Evolutionary conservation across 495 filamentous ascomycete genomes (phyloP), one percentile per base, ranked within the genome.

Genomic region (Tetracladium marchalianum): DNA sequence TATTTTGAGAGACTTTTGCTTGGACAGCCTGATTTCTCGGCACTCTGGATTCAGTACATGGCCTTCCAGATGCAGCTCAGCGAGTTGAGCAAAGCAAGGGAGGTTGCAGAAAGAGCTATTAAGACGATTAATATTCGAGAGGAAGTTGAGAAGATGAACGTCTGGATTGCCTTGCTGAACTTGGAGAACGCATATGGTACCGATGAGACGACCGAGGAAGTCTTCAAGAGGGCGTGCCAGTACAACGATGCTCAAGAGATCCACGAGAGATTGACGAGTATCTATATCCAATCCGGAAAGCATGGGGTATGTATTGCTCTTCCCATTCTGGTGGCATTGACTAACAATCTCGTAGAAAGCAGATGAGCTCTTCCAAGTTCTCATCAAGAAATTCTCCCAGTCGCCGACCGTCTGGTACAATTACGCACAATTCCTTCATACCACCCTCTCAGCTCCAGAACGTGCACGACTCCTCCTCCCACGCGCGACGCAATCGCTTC

Each of bases 1-100:
- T 92, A 97, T 61, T 97, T 85, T 62, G 92, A 98, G 67, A 85
- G 92, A 43, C 80, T 95, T 41, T 76, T 97, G 35, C 78, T 97
- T 32, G 87, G 88, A 44, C 85, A 94, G 57, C 88, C 92, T 1
- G 84, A 97, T 59, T 85, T 82, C 7, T 93, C 92, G 1, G 66
- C 81, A 38, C 71, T 97, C 18, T 98, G 92, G 92, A 82, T 94
- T 41, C 75, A 83, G 51, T 98, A 96, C 67, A 94, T 97, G 84
- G 89, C 90, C 16, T 95, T 95, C 70, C 87, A 97, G 65, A 78
- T 96, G 58, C 82, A 95, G 61, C 71, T 94, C 43, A 85, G 84
- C 62, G 92, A 97, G 57, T 66, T 90, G 22, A 76, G 78, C 34
- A 89, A 84, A 62, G 88, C 92, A 7, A 78, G 92, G 41, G 80